phyloP scores from a whole-genome alignment of 2,329 filamentous ascomycete species.

The Alternaria ventricosa region DNA sequence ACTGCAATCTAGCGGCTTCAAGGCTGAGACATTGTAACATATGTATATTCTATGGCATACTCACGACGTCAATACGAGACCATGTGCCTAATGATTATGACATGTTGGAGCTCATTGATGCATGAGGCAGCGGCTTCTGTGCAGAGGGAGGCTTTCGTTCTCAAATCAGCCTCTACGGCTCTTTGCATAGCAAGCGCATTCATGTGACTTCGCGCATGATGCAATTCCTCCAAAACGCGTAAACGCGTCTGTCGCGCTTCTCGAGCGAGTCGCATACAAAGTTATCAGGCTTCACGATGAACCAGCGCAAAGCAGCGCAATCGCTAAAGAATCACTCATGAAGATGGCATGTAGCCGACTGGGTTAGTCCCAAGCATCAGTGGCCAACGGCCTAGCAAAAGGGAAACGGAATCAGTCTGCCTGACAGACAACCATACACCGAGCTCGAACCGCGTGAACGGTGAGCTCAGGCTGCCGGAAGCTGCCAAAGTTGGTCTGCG shows the following conservation, averaged over 20 bases:
- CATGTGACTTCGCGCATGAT: neutral
- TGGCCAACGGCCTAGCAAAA: constrained; percentile 88
- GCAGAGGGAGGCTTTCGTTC: neutral
- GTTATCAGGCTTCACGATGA: neutral
- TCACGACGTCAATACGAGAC: neutral
- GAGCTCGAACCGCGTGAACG: constrained; percentile 45
- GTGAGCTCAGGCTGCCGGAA: constrained; percentile 59
- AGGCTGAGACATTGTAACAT: constrained; percentile 7
- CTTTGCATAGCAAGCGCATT: neutral
- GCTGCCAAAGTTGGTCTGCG: constrained; percentile 75
- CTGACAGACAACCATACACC: constrained; percentile 42
- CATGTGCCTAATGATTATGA: neutral
- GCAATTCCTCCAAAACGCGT: neutral
- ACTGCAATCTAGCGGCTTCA: neutral
- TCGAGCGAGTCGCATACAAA: neutral
- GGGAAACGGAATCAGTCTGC: constrained; percentile 60
- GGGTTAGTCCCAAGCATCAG: constrained; percentile 88
- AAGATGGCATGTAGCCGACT: constrained; percentile 72
- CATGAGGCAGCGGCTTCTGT: neutral
- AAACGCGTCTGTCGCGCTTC: neutral
- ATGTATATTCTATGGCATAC: constrained; percentile 6
- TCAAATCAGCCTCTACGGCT: neutral
- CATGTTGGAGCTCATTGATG: neutral
- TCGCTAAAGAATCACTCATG: neutral
- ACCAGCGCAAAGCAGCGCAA: neutral